These are phyloP conservation scores for Vanrija pseudolonga DNA, from an alignment of 1,284 basidiomycete genomes.

Conservation along the genomic window DNA sequence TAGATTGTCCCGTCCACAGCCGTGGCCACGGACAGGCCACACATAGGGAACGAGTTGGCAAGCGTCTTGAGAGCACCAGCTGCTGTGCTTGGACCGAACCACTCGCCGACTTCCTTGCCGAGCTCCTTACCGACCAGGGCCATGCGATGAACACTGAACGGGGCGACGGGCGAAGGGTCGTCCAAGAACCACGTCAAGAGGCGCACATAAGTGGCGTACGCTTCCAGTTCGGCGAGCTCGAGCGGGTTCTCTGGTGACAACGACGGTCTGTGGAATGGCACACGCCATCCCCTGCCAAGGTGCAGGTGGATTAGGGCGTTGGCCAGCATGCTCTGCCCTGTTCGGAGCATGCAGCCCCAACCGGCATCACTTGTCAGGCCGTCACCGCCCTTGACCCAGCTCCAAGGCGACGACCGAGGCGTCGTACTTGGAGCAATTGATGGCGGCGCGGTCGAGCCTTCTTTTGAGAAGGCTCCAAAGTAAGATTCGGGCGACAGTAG, in stretches of 20 bases:
- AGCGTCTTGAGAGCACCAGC: constrained; percentile 90
- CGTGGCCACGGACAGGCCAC: constrained; percentile 75
- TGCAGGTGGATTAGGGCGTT: constrained; percentile 81
- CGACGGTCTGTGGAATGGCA: constrained; percentile 46
- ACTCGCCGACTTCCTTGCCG: constrained; percentile 92
- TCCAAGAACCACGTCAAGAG: constrained; percentile 94
- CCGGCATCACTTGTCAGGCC: constrained; percentile 90
- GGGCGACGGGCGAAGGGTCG: constrained; percentile 77
- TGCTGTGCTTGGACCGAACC: constrained; percentile 97
- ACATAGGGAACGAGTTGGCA: constrained; percentile 72
- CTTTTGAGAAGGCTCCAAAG: constrained; percentile 52
- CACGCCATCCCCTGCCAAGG: constrained; percentile 82
- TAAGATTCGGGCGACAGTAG: constrained; percentile 44
- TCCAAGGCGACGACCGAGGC: constrained; percentile 25
- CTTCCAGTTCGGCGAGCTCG: constrained; percentile 31
- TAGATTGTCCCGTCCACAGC: constrained; percentile 81
- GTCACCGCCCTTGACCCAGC: constrained; percentile 54
- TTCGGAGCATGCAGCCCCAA: constrained; percentile 97
- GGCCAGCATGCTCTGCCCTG: constrained; percentile 87
- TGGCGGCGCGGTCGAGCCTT: too few species aligned
- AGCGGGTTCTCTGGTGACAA: constrained; percentile 11
- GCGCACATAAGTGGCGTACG: constrained; percentile 65
- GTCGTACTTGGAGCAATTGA: neutral
- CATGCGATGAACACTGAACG: constrained; percentile 95
- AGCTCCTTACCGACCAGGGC: constrained; percentile 89